A percentile compares a stretch with the other conserved stretches of the same genome.
Conservation (phyloP, 306 rosid species). For the Gleditsia sinensis region DNA sequence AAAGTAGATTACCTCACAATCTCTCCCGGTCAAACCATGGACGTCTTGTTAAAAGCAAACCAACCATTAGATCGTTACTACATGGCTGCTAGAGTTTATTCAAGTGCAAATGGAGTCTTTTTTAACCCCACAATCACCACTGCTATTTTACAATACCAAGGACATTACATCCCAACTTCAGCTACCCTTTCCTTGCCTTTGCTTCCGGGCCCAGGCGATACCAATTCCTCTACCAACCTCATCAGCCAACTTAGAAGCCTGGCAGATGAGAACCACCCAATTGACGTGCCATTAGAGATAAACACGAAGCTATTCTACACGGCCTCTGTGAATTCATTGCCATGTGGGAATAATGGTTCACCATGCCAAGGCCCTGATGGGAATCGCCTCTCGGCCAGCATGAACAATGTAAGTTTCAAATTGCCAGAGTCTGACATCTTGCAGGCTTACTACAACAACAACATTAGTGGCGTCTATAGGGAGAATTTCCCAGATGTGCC, state of each 20-base stretch:
- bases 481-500: conserved; percentile 43
- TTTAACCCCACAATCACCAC: conserved; percentile 55
- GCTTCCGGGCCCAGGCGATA: conserved; percentile 55
- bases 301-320: conserved; percentile 36
- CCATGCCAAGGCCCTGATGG: conserved; percentile 37
- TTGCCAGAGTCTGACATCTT: conserved; percentile 30
- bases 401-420: conserved; percentile 66
- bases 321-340: conserved; percentile 43
- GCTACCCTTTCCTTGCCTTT: conserved; percentile 35
- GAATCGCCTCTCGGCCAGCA: conserved; percentile 48
- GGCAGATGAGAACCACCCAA: conserved; percentile 36
- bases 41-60: conserved; percentile 50
- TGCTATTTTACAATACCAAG: conserved; percentile 45
- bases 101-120: background rate
- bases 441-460: conserved; percentile 49
- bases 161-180: background rate
- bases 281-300: conserved; percentile 43
- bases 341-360: conserved; percentile 37
- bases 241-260: conserved; percentile 49
- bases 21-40: conserved; percentile 64
- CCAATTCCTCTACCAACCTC: conserved; percentile 37
- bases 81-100: conserved; percentile 64
- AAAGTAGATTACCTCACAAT: conserved; percentile 45
- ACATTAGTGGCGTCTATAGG: conserved; percentile 42
- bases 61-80: conserved; percentile 44